A percentile compares a stretch with the other conserved stretches of the same genome.
Conservation (phyloP, 2,329 filamentous ascomycete species). For the Phialophora macrospora region DNA sequence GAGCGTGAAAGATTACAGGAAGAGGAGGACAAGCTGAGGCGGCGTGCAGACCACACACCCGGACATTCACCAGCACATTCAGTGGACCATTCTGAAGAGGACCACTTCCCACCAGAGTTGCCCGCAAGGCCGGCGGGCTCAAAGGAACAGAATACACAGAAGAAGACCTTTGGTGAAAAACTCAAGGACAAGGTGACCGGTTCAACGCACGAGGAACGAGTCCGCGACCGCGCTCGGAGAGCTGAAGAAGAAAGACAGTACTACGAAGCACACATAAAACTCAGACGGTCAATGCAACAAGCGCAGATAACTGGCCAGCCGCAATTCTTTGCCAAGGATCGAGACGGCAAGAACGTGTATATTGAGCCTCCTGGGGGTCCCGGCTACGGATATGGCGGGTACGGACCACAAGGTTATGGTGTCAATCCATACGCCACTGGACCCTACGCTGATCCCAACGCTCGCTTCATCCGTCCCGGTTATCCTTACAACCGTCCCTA, state of each 20-base stretch:
- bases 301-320: conserved; percentile 62
- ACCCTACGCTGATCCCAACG: conserved; percentile 55
- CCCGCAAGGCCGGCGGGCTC: conserved; percentile 30
- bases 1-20: conserved; percentile 56
- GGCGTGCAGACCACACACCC: conserved; percentile 28
- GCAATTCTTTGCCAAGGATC: conserved; percentile 61
- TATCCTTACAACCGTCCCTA: conserved; percentile 55
- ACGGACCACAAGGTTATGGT: conserved; percentile 40
- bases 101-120: conserved; percentile 37
- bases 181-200: conserved; percentile 65
- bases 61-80: conserved; percentile 3
- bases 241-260: conserved; percentile 57
- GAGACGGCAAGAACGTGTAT: conserved; percentile 61
- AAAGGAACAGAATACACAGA: conserved; percentile 37
- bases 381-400: conserved; percentile 32
- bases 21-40: conserved; percentile 41
- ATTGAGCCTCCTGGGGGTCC: conserved; percentile 57
- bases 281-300: conserved; percentile 57
- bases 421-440: conserved; percentile 55
- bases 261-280: conserved; percentile 59
- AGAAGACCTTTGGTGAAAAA: conserved; percentile 58
- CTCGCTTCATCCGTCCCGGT: conserved; percentile 56
- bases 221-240: conserved; percentile 51
- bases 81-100: conserved; percentile 29
- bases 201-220: conserved; percentile 62